Percentiles rank a stretch among this genome's conserved stretches.
Conservation (phyloP, 2,329 filamentous ascomycete species). For the Pseudonectria foliicola region DNA sequence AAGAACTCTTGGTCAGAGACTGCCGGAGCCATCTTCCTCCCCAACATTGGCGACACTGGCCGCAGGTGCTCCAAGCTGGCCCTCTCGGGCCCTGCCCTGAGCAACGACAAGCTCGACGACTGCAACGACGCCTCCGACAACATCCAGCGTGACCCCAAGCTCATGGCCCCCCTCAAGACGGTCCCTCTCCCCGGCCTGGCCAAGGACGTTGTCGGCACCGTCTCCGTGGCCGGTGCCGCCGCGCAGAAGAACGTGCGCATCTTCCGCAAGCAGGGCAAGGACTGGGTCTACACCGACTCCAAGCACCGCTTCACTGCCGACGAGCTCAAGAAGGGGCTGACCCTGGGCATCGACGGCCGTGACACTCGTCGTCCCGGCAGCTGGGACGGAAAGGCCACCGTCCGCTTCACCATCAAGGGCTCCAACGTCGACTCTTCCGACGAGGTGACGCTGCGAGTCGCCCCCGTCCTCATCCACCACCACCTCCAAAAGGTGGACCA, state of each 20-base stretch:
- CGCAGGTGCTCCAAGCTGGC: no score
- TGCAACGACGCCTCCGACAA: constrained; percentile 32
- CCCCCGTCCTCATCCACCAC: constrained; percentile 32
- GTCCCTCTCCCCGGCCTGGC: constrained; percentile 17
- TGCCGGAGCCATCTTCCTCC: no score
- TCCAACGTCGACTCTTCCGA: constrained; percentile 12
- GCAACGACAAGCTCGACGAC: constrained; percentile 17
- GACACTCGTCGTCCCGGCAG: constrained; percentile 15
- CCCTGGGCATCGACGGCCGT: constrained; percentile 30
- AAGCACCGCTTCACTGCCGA: constrained; percentile 22
- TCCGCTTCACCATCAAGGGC: constrained; percentile 24
- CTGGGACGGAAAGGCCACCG: constrained; percentile 24
- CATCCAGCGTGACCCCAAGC: constrained; percentile 21
- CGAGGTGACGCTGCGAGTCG: constrained; percentile 27
- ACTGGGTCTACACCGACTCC: constrained; percentile 22
- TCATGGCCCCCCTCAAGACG: constrained; percentile 27
- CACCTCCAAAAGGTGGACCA: constrained; percentile 24
- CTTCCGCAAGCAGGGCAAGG: constrained; percentile 14
- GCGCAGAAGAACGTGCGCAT: constrained; percentile 20
- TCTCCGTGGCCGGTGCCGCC: constrained; percentile 7
- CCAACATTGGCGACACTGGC: no score
- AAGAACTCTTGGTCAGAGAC: no score
- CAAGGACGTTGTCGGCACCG: constrained; percentile 8
- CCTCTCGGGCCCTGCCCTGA: background rate
- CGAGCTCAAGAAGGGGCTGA: constrained; percentile 23